Evolutionary conservation across 306 rosid genomes (phyloP).

Genomic region (Prosopis cineraria): DNA sequence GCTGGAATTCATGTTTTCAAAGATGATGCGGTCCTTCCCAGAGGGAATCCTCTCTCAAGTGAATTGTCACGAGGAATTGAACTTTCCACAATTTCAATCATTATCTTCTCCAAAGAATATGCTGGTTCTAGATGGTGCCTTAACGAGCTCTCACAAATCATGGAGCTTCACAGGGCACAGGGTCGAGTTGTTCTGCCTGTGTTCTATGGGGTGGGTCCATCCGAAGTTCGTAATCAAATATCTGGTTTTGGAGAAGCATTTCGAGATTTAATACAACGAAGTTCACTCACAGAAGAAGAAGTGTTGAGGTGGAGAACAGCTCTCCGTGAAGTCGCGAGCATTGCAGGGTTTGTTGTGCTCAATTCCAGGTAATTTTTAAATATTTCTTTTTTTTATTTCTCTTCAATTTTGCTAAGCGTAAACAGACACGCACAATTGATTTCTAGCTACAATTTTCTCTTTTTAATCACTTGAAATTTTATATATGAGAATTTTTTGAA

Average conservation of each 20-base stretch:
- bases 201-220: not conserved
- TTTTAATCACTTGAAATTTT: too few relatives aligned
- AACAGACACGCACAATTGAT: not conserved
- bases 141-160: not conserved
- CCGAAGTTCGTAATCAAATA: not conserved
- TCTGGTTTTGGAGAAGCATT: conserved; percentile 8
- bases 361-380: conserved; percentile 12
- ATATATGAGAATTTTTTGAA: too few relatives aligned
- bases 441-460: too few relatives aligned
- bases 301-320: not conserved
- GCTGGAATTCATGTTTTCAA: not conserved
- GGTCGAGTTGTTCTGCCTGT: conserved; percentile 5
- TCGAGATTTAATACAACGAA: not conserved
- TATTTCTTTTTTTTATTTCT: not conserved
- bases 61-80: not conserved
- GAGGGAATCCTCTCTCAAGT: not conserved
- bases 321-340: not conserved
- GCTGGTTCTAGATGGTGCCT: conserved; percentile 34
- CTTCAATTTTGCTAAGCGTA: not conserved
- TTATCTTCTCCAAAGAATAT: conserved; percentile 24
- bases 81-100: not conserved
- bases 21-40: not conserved
- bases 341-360: not conserved
- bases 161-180: not conserved
- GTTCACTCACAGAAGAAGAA: not conserved